Evolutionary conservation across 306 rosid genomes (phyloP).

Genomic region (Hippophae rhamnoides): DNA sequence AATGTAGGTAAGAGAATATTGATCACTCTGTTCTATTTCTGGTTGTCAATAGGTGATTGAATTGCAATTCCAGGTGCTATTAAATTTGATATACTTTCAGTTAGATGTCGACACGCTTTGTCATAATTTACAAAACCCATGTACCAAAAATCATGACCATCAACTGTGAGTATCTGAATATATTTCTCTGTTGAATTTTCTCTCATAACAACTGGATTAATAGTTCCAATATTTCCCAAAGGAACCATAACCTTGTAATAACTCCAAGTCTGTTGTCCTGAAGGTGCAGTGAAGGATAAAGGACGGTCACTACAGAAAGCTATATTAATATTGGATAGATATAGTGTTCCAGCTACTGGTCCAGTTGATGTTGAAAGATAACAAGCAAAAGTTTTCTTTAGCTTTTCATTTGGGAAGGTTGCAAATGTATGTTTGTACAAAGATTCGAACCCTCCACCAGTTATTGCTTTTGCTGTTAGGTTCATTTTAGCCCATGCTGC

Average conservation of each 20-base stretch:
- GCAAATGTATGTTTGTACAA: slow-evolving; percentile 35
- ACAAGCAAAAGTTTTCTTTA: slow-evolving; percentile 39
- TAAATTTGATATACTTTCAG: slow-evolving; percentile 13
- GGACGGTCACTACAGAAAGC: slow-evolving; percentile 55
- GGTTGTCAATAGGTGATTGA: not conserved
- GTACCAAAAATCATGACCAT: slow-evolving; percentile 87
- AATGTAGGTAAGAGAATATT: too few relatives aligned
- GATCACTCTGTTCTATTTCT: too few relatives aligned
- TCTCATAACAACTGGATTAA: slow-evolving; percentile 55
- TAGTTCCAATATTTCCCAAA: slow-evolving; percentile 37
- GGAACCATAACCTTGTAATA: slow-evolving; percentile 62
- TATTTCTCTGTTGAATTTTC: slow-evolving; percentile 57
- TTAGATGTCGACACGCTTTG: slow-evolving; percentile 52
- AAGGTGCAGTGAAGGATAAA: slow-evolving; percentile 35
- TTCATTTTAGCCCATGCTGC: slow-evolving; percentile 48
- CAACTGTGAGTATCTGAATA: slow-evolving; percentile 52
- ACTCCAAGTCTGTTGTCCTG: slow-evolving; percentile 40
- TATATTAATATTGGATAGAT: slow-evolving; percentile 27
- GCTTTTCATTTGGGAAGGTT: slow-evolving; percentile 33
- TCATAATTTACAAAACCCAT: slow-evolving; percentile 83
- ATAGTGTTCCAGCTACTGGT: slow-evolving; percentile 50
- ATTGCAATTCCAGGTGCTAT: slow-evolving; percentile 22
- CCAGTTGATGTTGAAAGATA: slow-evolving; percentile 48
- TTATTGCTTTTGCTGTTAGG: slow-evolving; percentile 39
- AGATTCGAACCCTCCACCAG: slow-evolving; percentile 47